These are phyloP conservation scores for Pyrenophora teres DNA, from an alignment of 2,329 filamentous ascomycete species.

Conservation along the genomic window DNA sequence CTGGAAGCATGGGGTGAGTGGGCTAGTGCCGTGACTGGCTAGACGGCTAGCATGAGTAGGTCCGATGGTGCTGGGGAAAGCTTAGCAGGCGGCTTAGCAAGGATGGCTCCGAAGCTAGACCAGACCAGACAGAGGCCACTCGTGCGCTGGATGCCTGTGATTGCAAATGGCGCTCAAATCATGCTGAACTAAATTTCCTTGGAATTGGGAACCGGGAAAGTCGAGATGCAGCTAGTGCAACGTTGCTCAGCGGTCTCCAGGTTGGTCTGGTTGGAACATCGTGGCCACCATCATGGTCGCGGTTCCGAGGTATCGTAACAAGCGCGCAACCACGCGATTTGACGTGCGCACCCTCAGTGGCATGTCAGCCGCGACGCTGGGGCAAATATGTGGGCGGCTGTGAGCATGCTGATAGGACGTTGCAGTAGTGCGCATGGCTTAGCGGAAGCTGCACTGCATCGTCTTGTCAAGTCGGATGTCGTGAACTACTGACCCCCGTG, in stretches of 20 bases:
- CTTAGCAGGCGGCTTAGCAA: constrained; percentile 7
- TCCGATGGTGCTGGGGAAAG: constrained; percentile 18
- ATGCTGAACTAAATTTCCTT: constrained; percentile 5
- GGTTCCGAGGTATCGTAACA: constrained; percentile 1
- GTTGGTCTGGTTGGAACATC: background rate
- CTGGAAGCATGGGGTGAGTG: constrained; percentile 28
- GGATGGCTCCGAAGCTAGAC: constrained; percentile 13
- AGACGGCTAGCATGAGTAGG: constrained; percentile 16
- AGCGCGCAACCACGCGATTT: background rate
- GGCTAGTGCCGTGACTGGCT: constrained; percentile 24
- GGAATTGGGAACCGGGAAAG: background rate
- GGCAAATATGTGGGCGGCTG: constrained; percentile 16
- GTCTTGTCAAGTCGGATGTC: constrained; percentile 15
- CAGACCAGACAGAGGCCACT: constrained; percentile 22
- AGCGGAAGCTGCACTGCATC: constrained; percentile 12
- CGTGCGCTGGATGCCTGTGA: constrained; percentile 12
- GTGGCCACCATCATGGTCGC: background rate
- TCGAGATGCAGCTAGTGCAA: constrained; percentile 7
- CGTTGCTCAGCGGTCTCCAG: background rate
- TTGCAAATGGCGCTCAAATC: constrained; percentile 8
- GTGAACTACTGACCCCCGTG: constrained; percentile 13
- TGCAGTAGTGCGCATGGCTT: constrained; percentile 18
- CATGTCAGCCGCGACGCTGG: constrained; percentile 5
- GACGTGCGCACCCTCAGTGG: constrained; percentile 7
- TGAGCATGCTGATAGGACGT: constrained; percentile 19